These are phyloP conservation scores for Acanthamoeba culbertsoni DNA, from an alignment of 208 protist species.

Conservation along the genomic window DNA sequence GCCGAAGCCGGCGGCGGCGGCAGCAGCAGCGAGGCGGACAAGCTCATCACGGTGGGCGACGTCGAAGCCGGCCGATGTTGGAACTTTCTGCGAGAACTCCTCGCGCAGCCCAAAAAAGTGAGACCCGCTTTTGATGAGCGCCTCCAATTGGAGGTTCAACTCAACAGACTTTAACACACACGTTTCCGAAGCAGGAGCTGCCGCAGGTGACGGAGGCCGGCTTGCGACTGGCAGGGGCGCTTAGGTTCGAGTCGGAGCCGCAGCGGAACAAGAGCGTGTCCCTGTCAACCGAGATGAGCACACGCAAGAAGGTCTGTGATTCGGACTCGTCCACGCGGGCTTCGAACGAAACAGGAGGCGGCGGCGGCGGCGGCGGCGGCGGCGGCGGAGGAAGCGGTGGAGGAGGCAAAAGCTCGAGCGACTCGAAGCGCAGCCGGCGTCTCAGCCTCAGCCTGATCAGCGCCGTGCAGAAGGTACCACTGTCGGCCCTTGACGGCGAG, in stretches of 20 bases:
- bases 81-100: background rate
- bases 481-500: no score
- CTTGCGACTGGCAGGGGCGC: background rate
- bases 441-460: conserved; percentile 14
- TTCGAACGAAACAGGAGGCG: background rate
- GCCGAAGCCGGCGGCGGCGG: background rate
- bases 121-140: no score
- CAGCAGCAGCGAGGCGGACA: background rate
- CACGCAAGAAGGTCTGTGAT: background rate
- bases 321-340: background rate
- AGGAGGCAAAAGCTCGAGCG: background rate
- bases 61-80: background rate
- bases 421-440: background rate
- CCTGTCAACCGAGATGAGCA: background rate
- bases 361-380: no score
- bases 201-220: background rate
- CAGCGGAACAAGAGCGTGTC: background rate
- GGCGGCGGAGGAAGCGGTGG: background rate
- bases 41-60: conserved; percentile 4
- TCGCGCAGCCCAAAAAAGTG: background rate
- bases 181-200: background rate
- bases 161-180: background rate
- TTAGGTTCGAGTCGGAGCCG: background rate
- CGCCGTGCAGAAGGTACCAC: background rate
- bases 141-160: background rate